Evolutionary conservation across 495 filamentous ascomycete genomes (phyloP), one percentile per base, ranked within the genome.

Genomic region (Xylaria venustula): DNA sequence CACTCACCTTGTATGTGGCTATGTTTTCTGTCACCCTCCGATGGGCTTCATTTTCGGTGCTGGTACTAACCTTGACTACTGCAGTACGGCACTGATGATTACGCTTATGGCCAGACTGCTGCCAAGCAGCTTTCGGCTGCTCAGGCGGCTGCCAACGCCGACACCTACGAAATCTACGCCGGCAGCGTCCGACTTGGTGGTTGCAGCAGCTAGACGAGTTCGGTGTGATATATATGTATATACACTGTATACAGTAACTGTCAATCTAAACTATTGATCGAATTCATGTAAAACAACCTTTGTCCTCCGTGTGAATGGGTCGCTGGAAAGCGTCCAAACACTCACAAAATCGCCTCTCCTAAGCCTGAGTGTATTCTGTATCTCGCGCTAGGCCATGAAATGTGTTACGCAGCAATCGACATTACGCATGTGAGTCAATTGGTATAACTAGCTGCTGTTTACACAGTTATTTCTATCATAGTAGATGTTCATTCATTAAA

Each of bases 111-210:
- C 15, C 57, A 60, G 7, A 28, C 37, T 30, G 67, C 65, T 11
- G 65, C 62, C 3, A 56, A 58, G 54, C 19, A 48, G 32, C 54
- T 70, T 11, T 49, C 54, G 15, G 65, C 67, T 36, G 36, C 65
- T n/a, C 36, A 70, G 17, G 67, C 67, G 17, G 67, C 65, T 8
- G 59, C 54, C 11, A 70, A 70, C 50, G 67, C 67, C 34, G 67
- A 70, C 56, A 67, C 65, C 0, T 70, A 68, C 53, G 65, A 70
- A 62, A 70, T 70, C 37, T 70, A 70, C 61, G 64, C 67, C 36
- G 65, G 59, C 11, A 70, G 67, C 40, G 67, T 70, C 0, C 54
- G 65, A 48, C 67, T 70, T 52, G 67, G 67, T 34, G 67, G 67
- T 32, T 70, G 67, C 58, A 56, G 36, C 42, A 54, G 52, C 25